These are phyloP conservation scores for Aristolochia fimbriata DNA, from an alignment of 164 flowering plant genomes.

Conservation along the genomic window DNA sequence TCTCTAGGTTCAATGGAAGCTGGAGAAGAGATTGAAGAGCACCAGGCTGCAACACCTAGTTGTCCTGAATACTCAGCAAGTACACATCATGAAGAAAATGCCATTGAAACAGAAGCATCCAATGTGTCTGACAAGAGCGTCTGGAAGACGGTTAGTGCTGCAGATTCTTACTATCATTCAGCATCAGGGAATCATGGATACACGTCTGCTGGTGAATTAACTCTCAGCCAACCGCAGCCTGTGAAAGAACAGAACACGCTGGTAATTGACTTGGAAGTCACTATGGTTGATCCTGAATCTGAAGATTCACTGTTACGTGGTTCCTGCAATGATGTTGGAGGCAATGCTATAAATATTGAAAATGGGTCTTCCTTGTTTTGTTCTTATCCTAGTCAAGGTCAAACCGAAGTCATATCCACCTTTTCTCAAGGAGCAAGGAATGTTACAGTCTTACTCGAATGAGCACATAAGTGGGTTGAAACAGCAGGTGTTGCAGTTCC, in stretches of 20 bases:
- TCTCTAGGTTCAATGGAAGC: background rate
- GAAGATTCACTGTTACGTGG: slow-evolving; percentile 20
- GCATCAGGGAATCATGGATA: slow-evolving; percentile 26
- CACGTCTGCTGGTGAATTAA: slow-evolving; percentile 26
- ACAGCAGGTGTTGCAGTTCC: slow-evolving; percentile 30
- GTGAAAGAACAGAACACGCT: slow-evolving; percentile 18
- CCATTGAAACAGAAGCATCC: slow-evolving; percentile 18
- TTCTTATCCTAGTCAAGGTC: slow-evolving; percentile 38
- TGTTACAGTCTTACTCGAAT: slow-evolving; percentile 23
- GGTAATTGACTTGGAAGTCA: slow-evolving; percentile 40
- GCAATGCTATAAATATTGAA: slow-evolving; percentile 14
- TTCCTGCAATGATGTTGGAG: slow-evolving; percentile 10
- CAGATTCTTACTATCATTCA: slow-evolving; percentile 29
- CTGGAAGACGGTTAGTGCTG: slow-evolving; percentile 33
- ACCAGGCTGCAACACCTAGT: slow-evolving; percentile 19
- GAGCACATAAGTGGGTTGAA: slow-evolving; percentile 21
- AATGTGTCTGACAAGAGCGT: slow-evolving; percentile 26
- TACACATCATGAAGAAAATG: slow-evolving; percentile 17
- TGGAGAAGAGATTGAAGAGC: slow-evolving; percentile 2
- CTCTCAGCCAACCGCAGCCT: slow-evolving; percentile 28
- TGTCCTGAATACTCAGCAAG: slow-evolving; percentile 19
- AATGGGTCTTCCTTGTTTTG: slow-evolving; percentile 22
- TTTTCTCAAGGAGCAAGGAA: slow-evolving; percentile 32
- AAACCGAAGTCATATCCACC: slow-evolving; percentile 43
- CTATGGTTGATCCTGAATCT: slow-evolving; percentile 19